phyloP scores from a whole-genome alignment of 1,284 basidiomycete genomes.

The Irpex lacteus region DNA sequence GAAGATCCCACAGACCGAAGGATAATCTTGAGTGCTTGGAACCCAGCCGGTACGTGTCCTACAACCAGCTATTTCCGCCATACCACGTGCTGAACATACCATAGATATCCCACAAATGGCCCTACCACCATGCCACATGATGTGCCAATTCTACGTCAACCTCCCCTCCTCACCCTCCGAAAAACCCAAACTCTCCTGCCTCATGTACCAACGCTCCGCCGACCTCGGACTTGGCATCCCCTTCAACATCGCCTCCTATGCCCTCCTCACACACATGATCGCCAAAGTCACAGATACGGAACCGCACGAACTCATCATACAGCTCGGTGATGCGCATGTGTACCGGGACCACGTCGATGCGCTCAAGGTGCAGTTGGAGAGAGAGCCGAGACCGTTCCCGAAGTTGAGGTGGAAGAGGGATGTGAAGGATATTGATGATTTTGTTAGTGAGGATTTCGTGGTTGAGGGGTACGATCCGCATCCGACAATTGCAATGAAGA shows the following conservation, averaged over 20 bases:
- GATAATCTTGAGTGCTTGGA: constrained; percentile 98
- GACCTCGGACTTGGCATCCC: constrained; percentile 96
- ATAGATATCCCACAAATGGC: constrained; percentile 93
- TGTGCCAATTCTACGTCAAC: constrained; percentile 98
- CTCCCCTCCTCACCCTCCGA: constrained; percentile 59
- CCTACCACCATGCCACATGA: constrained; percentile 96
- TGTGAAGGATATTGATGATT: constrained; percentile 79
- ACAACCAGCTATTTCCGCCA: not conserved
- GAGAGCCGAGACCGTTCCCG: constrained; percentile 84
- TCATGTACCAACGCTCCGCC: constrained; percentile 98
- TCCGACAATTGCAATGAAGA: constrained; percentile 93
- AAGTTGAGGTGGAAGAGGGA: constrained; percentile 72
- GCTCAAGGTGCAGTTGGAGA: constrained; percentile 76
- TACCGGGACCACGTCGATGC: constrained; percentile 93
- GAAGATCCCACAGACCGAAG: constrained; percentile 92
- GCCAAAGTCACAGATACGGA: constrained; percentile 87
- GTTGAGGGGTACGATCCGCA: constrained; percentile 88
- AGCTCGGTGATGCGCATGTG: constrained; percentile 96
- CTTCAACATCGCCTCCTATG: constrained; percentile 99
- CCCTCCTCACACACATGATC: constrained; percentile 95
- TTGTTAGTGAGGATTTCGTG: constrained; percentile 78
- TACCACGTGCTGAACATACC: not conserved
- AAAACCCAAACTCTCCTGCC: constrained; percentile 82
- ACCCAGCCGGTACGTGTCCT: constrained; percentile 76
- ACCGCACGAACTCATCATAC: constrained; percentile 86